Evolutionary conservation across 257 asterid species (phyloP), one percentile per base, ranked within the genome.

Genomic region (Ilex asprella): DNA sequence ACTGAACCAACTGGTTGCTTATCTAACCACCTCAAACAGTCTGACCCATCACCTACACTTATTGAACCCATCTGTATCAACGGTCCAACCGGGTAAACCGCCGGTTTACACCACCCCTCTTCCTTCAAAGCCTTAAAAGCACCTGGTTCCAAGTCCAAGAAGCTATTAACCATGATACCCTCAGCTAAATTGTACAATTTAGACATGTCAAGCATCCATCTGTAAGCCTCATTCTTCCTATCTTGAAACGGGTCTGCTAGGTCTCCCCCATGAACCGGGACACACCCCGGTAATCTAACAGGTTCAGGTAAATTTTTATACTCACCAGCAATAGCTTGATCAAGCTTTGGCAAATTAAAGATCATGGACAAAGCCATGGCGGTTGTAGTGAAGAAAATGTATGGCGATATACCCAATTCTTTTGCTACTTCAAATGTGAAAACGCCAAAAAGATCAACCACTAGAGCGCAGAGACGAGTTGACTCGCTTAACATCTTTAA

Each of bases 1-100:
- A 90, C 97, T 0, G 97, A 90, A 0, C 81, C 82, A 30, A 58
- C 70, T 11, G 95, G 95, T 68, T 90, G 97, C 0, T 80, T 70
- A 55, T 77, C 79, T 47, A 89, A 41, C 95, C 95, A 89, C 55
- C 76, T 73, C 49, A 74, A 14, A 65, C 83, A 73, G 0, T 21
- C 58, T 75, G 5, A 56, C 27, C 27, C 27, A 21, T 21, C 71
- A 5, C 21, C 62, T 0, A 39, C 69, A 5, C 30, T 8, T 7
- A 8, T 39, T 30, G 53, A 16, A 27, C 41, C 47, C 6, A 16
- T 31, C 43, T 71, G 67, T n/a, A 78, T 58, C 64, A 79, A 59
- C 29, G 85, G 82, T 55, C 85, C 85, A 5, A 79, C 67, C 0
- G 71, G 65, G 30, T 72, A 70, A 32, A 69, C 65, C 3, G 63